phyloP scores from a whole-genome alignment of 2,329 filamentous ascomycete species.

The Berkeleyomyces basicola region DNA sequence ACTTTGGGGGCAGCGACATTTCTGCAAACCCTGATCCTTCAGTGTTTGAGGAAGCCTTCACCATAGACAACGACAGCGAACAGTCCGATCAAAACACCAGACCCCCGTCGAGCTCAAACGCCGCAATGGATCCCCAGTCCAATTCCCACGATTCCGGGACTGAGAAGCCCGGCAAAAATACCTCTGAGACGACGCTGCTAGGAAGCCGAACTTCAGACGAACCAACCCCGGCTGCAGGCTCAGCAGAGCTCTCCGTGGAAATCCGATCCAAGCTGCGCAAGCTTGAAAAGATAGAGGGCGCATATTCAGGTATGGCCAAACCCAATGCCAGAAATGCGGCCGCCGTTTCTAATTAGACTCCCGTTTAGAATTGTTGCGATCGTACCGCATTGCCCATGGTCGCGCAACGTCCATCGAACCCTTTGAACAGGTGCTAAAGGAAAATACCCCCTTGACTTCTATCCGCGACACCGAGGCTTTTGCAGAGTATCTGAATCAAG shows the following conservation, averaged over 20 bases:
- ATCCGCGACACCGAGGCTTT: constrained; percentile 74
- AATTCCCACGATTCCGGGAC: background rate
- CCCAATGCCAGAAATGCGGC: background rate
- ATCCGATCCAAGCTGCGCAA: constrained; percentile 61
- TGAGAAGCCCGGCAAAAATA: background rate
- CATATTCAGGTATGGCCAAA: constrained; percentile 56
- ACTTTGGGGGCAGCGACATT: constrained; percentile 23
- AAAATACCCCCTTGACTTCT: constrained; percentile 80
- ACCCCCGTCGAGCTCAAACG: constrained; percentile 13
- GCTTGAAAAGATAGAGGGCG: constrained; percentile 76
- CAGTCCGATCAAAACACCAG: constrained; percentile 39
- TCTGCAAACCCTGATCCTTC: constrained; percentile 56
- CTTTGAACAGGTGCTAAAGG: constrained; percentile 79
- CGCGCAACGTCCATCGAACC: constrained; percentile 77
- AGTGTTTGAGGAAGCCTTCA: constrained; percentile 74
- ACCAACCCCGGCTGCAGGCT: constrained; percentile 12
- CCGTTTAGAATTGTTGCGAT: constrained; percentile 60
- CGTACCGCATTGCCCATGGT: constrained; percentile 80
- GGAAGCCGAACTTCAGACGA: background rate
- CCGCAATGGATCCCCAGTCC: background rate
- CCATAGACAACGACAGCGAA: constrained; percentile 54
- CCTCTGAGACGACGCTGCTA: background rate
- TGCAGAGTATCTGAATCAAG: constrained; percentile 76
- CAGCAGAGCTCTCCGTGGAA: constrained; percentile 51
- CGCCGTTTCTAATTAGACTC: background rate